Evolutionary conservation across 2,329 filamentous ascomycete species (phyloP).

Genomic region (Sordariomycetes sp.): DNA sequence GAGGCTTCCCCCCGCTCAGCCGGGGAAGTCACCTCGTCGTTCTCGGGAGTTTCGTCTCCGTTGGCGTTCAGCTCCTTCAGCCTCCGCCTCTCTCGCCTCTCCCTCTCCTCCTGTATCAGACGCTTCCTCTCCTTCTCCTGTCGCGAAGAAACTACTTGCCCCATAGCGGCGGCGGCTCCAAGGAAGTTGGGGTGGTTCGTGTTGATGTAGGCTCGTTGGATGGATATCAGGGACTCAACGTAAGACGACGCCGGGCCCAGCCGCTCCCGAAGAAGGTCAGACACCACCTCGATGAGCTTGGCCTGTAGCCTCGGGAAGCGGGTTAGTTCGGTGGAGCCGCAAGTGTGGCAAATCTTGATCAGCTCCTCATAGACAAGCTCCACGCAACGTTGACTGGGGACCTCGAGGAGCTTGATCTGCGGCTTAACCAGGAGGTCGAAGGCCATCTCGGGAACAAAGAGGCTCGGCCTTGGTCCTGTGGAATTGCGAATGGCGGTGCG

Average conservation of each 20-base stretch:
- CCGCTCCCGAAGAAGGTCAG: conserved; percentile 84
- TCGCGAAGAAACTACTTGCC: conserved; percentile 86
- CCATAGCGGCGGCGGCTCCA: conserved; percentile 93
- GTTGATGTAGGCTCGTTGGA: conserved; percentile 97
- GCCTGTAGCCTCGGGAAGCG: conserved; percentile 88
- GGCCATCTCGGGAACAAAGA: conserved; percentile 95
- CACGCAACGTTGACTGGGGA: conserved; percentile 91
- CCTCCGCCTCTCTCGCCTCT: conserved; percentile 72
- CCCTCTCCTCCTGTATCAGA: conserved; percentile 70
- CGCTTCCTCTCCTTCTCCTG: conserved; percentile 86
- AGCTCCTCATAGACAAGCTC: conserved; percentile 97
- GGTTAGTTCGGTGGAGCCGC: conserved; percentile 86
- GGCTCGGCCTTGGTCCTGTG: conserved; percentile 84
- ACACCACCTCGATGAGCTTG: conserved; percentile 96
- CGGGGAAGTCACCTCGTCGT: conserved; percentile 15
- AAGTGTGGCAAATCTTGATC: conserved; percentile 99
- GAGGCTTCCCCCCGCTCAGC: conserved; percentile 6
- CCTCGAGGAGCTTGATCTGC: conserved; percentile 92
- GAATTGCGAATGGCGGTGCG: conserved; percentile 97
- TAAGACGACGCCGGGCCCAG: conserved; percentile 83
- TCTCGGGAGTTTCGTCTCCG: conserved; percentile 40
- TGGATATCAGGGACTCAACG: conserved; percentile 93
- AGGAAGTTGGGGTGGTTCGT: conserved; percentile 99
- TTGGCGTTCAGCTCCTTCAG: conserved; percentile 79
- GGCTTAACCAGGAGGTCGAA: conserved; percentile 97